Evolutionary conservation across 2,329 filamentous ascomycete genomes (phyloP), one percentile per base, ranked within the genome.

Genomic region (Talaromyces rugulosus): DNA sequence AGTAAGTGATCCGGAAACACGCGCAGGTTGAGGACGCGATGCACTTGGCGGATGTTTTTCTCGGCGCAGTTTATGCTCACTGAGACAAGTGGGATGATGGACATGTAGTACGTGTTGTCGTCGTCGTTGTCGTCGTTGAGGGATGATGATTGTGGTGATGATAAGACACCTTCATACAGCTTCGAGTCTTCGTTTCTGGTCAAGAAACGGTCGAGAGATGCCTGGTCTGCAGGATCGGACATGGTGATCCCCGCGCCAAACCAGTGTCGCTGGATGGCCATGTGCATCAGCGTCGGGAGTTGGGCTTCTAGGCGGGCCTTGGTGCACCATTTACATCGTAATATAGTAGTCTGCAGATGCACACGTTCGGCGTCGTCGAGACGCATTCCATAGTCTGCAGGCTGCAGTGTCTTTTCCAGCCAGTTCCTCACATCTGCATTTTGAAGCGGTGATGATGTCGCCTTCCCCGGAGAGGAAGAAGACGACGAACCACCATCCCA

Each of bases 301-400:
- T 73, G 70, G 3, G 64, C 65, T 4, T 72, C 66, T 5, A 80
- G 61, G 7, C 74, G 72, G 3, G 69, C 62, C 28, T 70, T 60
- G 0, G 74, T 80, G 61, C 73, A 80, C 77, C 78, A 81, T 61
- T 66, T 68, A 60, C 73, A 77, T 5, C 67, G 66, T 30, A 79
- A 61, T 3, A 80, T 68, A 1, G 66, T 67, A 2, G 61, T 51
- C 61, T 80, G 78, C n/a, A 79, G 61, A 0, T 57, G 57, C n/a
- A 59, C 59, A 6, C 74, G 73, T 33, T 75, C 68, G 0, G 64
- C 62, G n/a, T 66, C 27, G 9, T 53, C 56, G 14, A 79, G 62
- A 4, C 64, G 68, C 1, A 33, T 50, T 16, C 36, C 11, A 60
- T 78, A 79, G 2, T 73, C 67, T 18, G 78, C 62, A 1, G 77